Percentiles rank a stretch among this genome's conserved stretches.
Conservation (phyloP, 176 grass and related monocot species). For the Hordeum vulgare region MorexV3_pseudomolecules_assembly NC_058521.1:5727948-5728447, state of each 20-base stretch:
- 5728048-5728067: no score
- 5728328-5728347: neutral
- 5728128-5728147: neutral
- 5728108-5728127: constrained; percentile 38
- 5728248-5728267: neutral
- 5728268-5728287: neutral
- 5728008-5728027: no score
- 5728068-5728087: no score
- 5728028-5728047: no score
- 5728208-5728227: neutral
- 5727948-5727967: no score
- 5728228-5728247: no score
- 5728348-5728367: neutral
- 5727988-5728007: no score
- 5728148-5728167: neutral
- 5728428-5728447: constrained; percentile 20
- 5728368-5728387: constrained; percentile 27
- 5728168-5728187: neutral
- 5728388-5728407: constrained; percentile 23
- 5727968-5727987: no score
- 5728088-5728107: no score
- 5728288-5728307: neutral
- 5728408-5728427: neutral
- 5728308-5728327: neutral
- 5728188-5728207: constrained; percentile 4